These are phyloP conservation scores for Liquidambar formosana DNA, from an alignment of 164 flowering plant genomes.

Conservation along the genomic window DNA sequence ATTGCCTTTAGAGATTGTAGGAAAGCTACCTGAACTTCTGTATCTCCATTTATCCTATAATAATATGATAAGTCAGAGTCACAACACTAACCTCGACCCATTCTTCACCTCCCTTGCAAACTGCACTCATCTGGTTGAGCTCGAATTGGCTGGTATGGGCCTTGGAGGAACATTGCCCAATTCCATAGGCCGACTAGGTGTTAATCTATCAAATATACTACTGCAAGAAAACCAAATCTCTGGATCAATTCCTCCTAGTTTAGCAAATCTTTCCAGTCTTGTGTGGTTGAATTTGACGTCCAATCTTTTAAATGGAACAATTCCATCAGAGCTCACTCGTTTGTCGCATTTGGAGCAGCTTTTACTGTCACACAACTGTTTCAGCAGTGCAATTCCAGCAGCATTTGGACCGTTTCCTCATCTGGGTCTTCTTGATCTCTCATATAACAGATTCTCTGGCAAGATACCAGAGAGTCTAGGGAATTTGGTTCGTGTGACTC, in stretches of 20 bases:
- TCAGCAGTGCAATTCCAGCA: constrained; percentile 31
- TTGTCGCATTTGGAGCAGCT: constrained; percentile 37
- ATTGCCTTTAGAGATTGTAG: no score
- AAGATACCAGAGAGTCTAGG: constrained; percentile 45
- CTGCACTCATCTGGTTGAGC: constrained; percentile 33
- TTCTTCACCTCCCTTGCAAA: constrained; percentile 50
- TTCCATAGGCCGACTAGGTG: constrained; percentile 28
- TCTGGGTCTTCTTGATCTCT: constrained; percentile 54
- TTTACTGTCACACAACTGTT: constrained; percentile 40
- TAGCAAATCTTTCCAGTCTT: constrained; percentile 35
- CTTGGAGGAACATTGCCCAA: constrained; percentile 51
- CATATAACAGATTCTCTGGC: constrained; percentile 46
- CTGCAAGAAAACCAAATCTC: constrained; percentile 45
- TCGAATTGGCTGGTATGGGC: constrained; percentile 46
- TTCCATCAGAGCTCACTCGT: constrained; percentile 28
- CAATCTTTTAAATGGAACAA: constrained; percentile 32
- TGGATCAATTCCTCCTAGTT: constrained; percentile 44
- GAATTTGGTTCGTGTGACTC: constrained; percentile 17
- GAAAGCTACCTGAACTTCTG: constrained; percentile 14
- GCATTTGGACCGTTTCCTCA: constrained; percentile 15
- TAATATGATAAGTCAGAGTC: constrained; percentile 42
- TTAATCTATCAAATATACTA: constrained; percentile 10
- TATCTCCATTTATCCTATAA: constrained; percentile 51
- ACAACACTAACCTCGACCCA: constrained; percentile 47
- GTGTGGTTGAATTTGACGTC: constrained; percentile 36